Base-by-base conservation (phyloP, 1,284 basidiomycete genomes). In the Rhodotorula sp. region DNA sequence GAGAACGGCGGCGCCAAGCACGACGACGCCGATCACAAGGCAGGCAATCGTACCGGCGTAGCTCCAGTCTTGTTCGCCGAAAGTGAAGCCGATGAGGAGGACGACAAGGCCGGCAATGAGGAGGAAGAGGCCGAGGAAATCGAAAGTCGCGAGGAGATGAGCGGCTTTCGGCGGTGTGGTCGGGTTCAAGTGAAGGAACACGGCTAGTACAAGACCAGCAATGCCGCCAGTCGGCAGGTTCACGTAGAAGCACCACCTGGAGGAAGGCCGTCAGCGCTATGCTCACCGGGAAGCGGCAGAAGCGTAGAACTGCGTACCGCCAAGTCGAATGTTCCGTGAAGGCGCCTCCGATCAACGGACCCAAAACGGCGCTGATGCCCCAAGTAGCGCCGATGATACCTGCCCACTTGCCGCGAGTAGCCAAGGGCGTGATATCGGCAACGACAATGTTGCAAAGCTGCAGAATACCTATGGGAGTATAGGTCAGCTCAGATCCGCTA, bases 171-270 rank as follows among this genome's bases (percentile, higher is more conserved):
- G 58, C 19, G 63, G 52, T 16, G 58, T 63, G 46, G 63, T 62
- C 1, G 82, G 81, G 73, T 94, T 92, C 50, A 97, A 85, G 76
- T 93, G 90, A 58, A 97, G 86, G 82, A 89, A 91, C 80, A 91
- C 87, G 79, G 69, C 41, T 48, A 76, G 70, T 19, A 76, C 27
- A 3, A 81, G 81, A 41, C 88, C 87, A 4, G 92, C 91, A 53
- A 91, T 14, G 52, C 88, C 91, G 17, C 90, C 91, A 14, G 68
- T 62, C 2, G 76, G 76, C 5, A 78, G 54, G 48, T 78, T 78
- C 65, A 80, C 75, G 52, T 3, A 48, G n/a, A 59, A 66, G 44
- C 49, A 14, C 4, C 7, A 34, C 2, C 34, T 34, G 34, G 5
- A 34, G 34, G 34, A 3, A 34, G 3, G 2, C 5, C 34, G 34